Evolutionary conservation across 345 rosid genomes (phyloP).

Genomic region (Citrus sinensis): DVS_A1.0 CM039162.1:31263001-31263500

Average conservation of each 20-base stretch:
- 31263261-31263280: neutral
- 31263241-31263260: neutral
- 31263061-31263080: conserved; percentile 43
- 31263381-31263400: neutral
- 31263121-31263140: neutral
- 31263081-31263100: neutral
- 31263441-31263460: neutral
- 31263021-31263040: conserved; percentile 51
- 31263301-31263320: neutral
- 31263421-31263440: neutral
- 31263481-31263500: neutral
- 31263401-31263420: neutral
- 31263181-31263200: neutral
- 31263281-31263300: neutral
- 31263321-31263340: neutral
- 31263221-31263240: neutral
- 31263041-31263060: conserved; percentile 57
- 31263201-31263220: neutral
- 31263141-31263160: neutral
- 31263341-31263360: neutral
- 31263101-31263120: neutral
- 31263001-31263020: conserved; percentile 55
- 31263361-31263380: neutral
- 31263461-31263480: too few species aligned
- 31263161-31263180: neutral